A percentile compares a stretch with the other conserved stretches of the same genome.
Conservation (phyloP, 441 rosid genomes). For the Mallotus japonicus region DNA sequence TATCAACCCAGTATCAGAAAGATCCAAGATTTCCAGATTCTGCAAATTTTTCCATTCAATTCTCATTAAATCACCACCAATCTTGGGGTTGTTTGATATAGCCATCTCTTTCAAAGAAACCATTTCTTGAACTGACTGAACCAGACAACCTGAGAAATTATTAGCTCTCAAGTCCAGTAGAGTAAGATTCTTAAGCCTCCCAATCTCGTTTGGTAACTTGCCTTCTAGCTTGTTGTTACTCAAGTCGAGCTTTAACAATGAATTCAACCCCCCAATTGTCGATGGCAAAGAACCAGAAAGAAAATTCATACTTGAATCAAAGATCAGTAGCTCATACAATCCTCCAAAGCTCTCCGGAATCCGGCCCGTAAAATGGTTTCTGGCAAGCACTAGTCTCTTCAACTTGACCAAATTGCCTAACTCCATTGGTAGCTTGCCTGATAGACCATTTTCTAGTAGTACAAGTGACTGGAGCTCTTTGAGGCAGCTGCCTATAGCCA, state of each 20-base stretch:
- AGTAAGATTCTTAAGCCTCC: slow-evolving; percentile 26
- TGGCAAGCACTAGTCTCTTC: slow-evolving; percentile 31
- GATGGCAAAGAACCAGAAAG: slow-evolving; percentile 32
- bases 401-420: slow-evolving; percentile 25
- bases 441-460: slow-evolving; percentile 30
- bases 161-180: slow-evolving; percentile 35
- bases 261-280: slow-evolving; percentile 25
- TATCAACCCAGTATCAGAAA: slow-evolving; percentile 23
- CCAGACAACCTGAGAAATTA: slow-evolving; percentile 30
- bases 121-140: slow-evolving; percentile 27
- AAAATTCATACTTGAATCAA: slow-evolving; percentile 35
- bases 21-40: slow-evolving; percentile 31
- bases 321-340: slow-evolving; percentile 30
- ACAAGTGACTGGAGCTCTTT: slow-evolving; percentile 29
- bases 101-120: slow-evolving; percentile 30
- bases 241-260: slow-evolving; percentile 40
- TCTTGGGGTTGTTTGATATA: slow-evolving; percentile 27
- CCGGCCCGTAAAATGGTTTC: slow-evolving; percentile 22
- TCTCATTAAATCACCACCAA: slow-evolving; percentile 27
- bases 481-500: slow-evolving; percentile 19
- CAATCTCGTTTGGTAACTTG: slow-evolving; percentile 22
- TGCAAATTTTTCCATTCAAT: slow-evolving; percentile 29
- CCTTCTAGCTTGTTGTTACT: slow-evolving; percentile 30
- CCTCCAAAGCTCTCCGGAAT: slow-evolving; percentile 32
- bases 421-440: slow-evolving; percentile 24